Evolutionary conservation across 2,329 filamentous ascomycete species (phyloP).

Genomic region (Amauroascus verrucosus): DNA sequence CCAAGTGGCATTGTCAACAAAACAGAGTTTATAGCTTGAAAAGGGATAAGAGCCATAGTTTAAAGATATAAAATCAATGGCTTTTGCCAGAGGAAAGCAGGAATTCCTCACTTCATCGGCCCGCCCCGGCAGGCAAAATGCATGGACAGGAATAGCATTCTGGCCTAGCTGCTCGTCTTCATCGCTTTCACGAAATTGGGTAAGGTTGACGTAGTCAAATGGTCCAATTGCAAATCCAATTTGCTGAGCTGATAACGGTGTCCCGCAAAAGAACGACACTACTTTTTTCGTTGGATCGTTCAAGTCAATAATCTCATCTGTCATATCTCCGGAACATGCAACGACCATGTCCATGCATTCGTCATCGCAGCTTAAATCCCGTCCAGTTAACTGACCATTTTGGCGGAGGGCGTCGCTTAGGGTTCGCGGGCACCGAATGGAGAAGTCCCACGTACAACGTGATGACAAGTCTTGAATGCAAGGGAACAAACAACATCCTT

Average conservation of each 20-base stretch:
- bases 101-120: conserved; percentile 76
- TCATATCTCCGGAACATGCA: conserved; percentile 79
- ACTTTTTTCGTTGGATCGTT: conserved; percentile 74
- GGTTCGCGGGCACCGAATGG: conserved; percentile 74
- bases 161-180: conserved; percentile 84
- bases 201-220: conserved; percentile 85
- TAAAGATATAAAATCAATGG: conserved; percentile 83
- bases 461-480: conserved; percentile 79
- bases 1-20: conserved; percentile 75
- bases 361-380: conserved; percentile 49
- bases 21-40: conserved; percentile 82
- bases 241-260: conserved; percentile 71
- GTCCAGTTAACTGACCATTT: conserved; percentile 21
- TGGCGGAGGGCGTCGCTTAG: conserved; percentile 60
- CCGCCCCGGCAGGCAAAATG: conserved; percentile 79
- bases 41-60: conserved; percentile 87
- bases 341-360: conserved; percentile 80
- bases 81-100: conserved; percentile 69
- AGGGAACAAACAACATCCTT: conserved; percentile 78
- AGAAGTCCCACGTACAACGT: conserved; percentile 77
- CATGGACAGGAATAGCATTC: conserved; percentile 79
- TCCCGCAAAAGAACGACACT: conserved; percentile 68
- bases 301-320: conserved; percentile 70
- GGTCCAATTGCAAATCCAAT: conserved; percentile 90
- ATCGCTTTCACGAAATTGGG: conserved; percentile 78